phyloP scores from a whole-genome alignment of 1,284 basidiomycete species.

The Cystobasidium pallidum region DNA sequence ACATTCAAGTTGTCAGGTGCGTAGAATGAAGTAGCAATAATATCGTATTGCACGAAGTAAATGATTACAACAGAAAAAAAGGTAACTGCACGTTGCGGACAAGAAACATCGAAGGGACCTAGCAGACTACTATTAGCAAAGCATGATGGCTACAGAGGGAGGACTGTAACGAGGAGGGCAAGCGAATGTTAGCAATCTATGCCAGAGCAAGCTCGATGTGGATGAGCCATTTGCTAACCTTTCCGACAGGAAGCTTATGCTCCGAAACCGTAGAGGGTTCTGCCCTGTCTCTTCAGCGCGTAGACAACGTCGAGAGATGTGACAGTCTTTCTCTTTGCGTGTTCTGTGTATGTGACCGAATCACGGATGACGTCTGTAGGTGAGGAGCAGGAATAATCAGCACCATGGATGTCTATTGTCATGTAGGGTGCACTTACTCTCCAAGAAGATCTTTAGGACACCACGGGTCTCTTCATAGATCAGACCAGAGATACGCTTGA shows the following conservation, averaged over 20 bases:
- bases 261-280: conserved; percentile 69
- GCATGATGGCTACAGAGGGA: conserved; percentile 14
- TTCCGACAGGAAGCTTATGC: conserved; percentile 27
- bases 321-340: conserved; percentile 89
- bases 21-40: conserved; percentile 5
- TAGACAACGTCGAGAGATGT: conserved; percentile 89
- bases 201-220: too few relatives aligned
- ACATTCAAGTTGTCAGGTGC: too few relatives aligned
- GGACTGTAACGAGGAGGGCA: background rate
- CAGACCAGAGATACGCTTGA: conserved; percentile 89
- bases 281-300: conserved; percentile 72
- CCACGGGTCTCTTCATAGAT: conserved; percentile 93
- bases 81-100: conserved; percentile 6
- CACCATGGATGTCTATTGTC: background rate
- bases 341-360: conserved; percentile 87
- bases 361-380: conserved; percentile 59
- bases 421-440: conserved; percentile 58
- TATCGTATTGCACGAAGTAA: conserved; percentile 3
- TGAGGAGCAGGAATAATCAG: background rate
- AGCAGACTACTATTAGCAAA: background rate
- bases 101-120: conserved; percentile 14
- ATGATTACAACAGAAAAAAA: conserved; percentile 17
- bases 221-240: background rate
- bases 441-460: conserved; percentile 76
- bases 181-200: too few relatives aligned